Conservation (phyloP, 148 eudicot species). For the Fallopia convolvulus region DNA sequence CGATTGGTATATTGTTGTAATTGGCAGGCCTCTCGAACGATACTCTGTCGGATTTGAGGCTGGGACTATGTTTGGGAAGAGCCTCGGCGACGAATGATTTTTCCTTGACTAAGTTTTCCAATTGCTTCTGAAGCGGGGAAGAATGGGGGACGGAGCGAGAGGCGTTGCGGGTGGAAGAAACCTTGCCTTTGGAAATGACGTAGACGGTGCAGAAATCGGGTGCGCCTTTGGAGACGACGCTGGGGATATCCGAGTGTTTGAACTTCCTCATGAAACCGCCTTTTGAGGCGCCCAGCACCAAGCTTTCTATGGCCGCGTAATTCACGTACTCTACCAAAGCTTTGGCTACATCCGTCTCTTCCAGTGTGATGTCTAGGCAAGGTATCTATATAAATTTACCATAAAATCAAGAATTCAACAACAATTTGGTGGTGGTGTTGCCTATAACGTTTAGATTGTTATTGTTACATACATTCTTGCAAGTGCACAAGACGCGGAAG, state of each 20-base stretch:
- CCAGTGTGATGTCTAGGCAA: slow-evolving; percentile 62
- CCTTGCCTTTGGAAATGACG: slow-evolving; percentile 71
- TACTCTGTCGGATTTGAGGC: slow-evolving; percentile 4
- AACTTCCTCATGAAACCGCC: slow-evolving; percentile 72
- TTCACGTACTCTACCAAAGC: slow-evolving; percentile 61
- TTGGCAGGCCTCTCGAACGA: background rate
- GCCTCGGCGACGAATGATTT: slow-evolving; percentile 20
- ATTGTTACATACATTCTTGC: background rate
- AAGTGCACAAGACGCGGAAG: slow-evolving; percentile 6
- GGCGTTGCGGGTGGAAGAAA: slow-evolving; percentile 57
- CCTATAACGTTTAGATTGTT: too few species aligned
- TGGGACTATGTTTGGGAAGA: slow-evolving; percentile 25
- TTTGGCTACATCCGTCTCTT: slow-evolving; percentile 53
- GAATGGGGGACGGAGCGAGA: slow-evolving; percentile 48
- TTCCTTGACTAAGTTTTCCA: slow-evolving; percentile 28
- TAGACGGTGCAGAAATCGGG: slow-evolving; percentile 90
- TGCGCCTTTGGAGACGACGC: slow-evolving; percentile 45
- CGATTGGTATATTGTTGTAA: background rate
- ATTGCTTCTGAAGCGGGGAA: slow-evolving; percentile 57
- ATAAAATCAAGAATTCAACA: too few species aligned
- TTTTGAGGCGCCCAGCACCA: slow-evolving; percentile 69
- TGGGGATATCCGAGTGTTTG: slow-evolving; percentile 54
- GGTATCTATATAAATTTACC: slow-evolving; percentile 33
- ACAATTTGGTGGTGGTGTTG: too few species aligned
- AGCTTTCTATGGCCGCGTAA: slow-evolving; percentile 62